Evolutionary conservation across 352 stramenopile species (phyloP).

Genomic region (Globisporangium spinosum): DNA sequence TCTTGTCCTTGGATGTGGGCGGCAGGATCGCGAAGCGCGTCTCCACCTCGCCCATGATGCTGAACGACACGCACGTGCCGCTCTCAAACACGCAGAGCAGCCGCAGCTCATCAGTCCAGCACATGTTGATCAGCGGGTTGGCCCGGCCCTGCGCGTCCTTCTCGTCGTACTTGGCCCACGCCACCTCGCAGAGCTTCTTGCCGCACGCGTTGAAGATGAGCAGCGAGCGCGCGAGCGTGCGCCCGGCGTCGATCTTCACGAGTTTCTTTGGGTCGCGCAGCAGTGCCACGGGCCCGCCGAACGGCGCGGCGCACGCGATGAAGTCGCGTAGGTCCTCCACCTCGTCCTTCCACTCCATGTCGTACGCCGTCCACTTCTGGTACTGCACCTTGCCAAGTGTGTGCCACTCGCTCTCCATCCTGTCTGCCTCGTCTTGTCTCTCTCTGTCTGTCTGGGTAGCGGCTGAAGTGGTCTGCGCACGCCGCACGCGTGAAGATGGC

Average conservation of each 20-base stretch:
- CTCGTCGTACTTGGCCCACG: constrained; percentile 70
- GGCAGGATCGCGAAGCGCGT: constrained; percentile 69
- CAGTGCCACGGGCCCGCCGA: constrained; percentile 65
- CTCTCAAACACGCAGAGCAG: constrained; percentile 78
- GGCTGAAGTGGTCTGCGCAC: background rate
- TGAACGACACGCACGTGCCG: constrained; percentile 67
- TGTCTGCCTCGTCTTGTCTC: background rate
- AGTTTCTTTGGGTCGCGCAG: constrained; percentile 77
- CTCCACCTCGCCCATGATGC: constrained; percentile 66
- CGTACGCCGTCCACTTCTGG: constrained; percentile 79
- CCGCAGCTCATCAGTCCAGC: constrained; percentile 80
- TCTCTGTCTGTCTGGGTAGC: background rate
- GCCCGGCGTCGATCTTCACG: constrained; percentile 54
- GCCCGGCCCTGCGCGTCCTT: constrained; percentile 30
- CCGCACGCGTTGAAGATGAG: constrained; percentile 79
- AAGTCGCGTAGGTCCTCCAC: constrained; percentile 68
- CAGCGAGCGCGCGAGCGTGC: constrained; percentile 48
- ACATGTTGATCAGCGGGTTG: constrained; percentile 70
- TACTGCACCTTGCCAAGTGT: constrained; percentile 85
- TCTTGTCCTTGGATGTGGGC: constrained; percentile 60
- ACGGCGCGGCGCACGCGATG: constrained; percentile 52
- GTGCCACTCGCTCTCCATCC: constrained; percentile 80
- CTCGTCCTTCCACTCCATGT: constrained; percentile 56
- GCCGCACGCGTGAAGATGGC: background rate
- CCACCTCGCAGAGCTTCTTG: constrained; percentile 48